Evolutionary conservation across 2,329 filamentous ascomycete genomes (phyloP), one percentile per base, ranked within the genome.

Genomic region (Trichoderma guizhouense): DNA sequence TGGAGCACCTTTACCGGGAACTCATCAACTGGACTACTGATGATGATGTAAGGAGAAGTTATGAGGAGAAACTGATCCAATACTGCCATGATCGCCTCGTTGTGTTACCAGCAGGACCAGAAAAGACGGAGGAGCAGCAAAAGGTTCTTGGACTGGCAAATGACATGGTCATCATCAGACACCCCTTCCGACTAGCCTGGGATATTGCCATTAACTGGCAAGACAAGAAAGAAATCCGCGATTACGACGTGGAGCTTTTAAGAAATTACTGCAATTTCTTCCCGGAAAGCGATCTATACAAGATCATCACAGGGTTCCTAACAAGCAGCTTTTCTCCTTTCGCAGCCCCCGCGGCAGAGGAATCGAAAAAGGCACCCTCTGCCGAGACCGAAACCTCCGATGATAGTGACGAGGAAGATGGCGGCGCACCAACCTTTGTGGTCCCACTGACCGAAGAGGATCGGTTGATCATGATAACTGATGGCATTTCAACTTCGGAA

Each of bases 91-190:
- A 98, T 71, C 88, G 89, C 6, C 86, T 99, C 1, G 81, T 92
- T 9, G 90, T 93, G 32, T 85, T 93, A 18, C 88, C 91, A 3
- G 73, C 86, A 1, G 89, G 91, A 4, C 80, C 83, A 3, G 84
- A 90, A 72, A 98, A 98, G 81, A 79, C 83, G 1, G 81, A 85
- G 21, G 94, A 97, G 80, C 88, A 93, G 30, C 84, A 89, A 43
- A 90, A 92, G 74, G 91, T 97, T 0, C 82, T 92, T 77, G 91
- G 92, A 72, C 84, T 96, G 67, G 94, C 95, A 0, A 90, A 91
- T 74, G 96, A 95, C 73, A 97, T 99, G 93, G 95, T 99, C 73
- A 93, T 97, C 72, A 96, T 99, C 79, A 95, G 95, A 76, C 94
- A 98, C 76, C 93, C 94, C 0, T 97, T 92, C 82, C 89, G 91